Evolutionary conservation across 2,329 filamentous ascomycete genomes (phyloP).

Genomic region (Ophiostoma quercus): DNA sequence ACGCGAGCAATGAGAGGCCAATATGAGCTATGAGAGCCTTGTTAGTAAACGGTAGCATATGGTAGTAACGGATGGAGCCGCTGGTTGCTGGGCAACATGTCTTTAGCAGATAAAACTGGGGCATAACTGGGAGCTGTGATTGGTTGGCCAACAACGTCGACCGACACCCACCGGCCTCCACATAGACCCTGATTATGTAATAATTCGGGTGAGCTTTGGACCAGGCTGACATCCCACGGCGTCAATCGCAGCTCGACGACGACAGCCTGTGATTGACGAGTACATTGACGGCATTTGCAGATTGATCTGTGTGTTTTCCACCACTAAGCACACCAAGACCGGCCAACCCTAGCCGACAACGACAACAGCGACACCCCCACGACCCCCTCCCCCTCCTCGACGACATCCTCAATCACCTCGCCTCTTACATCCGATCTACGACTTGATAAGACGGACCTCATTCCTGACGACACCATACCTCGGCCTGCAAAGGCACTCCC

Average conservation of each 20-base stretch:
- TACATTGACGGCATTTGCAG: background rate
- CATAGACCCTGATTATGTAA: conserved; percentile 17
- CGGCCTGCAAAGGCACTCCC: background rate
- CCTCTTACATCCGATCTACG: background rate
- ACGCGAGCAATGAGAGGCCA: background rate
- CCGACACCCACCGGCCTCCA: background rate
- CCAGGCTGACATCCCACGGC: conserved; percentile 19
- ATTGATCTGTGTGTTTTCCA: background rate
- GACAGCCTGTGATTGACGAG: background rate
- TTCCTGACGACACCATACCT: background rate
- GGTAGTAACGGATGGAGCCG: conserved; percentile 2
- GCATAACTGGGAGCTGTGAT: conserved; percentile 21
- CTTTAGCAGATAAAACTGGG: background rate
- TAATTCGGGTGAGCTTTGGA: background rate
- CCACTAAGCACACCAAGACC: background rate
- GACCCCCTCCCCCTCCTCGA: background rate
- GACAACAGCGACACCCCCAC: background rate
- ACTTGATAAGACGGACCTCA: background rate
- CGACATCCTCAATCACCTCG: background rate
- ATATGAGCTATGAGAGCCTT: background rate
- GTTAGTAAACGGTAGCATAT: background rate
- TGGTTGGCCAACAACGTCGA: conserved; percentile 3
- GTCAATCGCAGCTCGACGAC: background rate
- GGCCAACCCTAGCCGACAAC: background rate
- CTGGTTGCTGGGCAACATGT: conserved; percentile 25